Percentiles rank a stretch among this genome's conserved stretches.
Evolutionary conservation across 2,329 filamentous ascomycete genomes (phyloP).

Genomic region (Blumeriella jaapii): DNA sequence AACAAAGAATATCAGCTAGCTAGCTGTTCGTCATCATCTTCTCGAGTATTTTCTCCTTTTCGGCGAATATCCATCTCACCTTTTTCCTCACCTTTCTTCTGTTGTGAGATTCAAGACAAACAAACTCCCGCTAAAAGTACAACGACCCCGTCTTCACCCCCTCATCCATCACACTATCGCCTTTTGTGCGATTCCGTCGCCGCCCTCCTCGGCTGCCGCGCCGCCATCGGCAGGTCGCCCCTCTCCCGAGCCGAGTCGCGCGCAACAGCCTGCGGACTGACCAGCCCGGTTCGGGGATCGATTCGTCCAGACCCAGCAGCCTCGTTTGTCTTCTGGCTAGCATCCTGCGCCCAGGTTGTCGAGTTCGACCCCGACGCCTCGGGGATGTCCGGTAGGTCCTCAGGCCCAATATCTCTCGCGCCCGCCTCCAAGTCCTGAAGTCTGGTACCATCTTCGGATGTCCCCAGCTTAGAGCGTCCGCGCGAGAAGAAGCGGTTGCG

Average conservation of each 20-base stretch:
- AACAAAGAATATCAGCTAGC: too few species aligned
- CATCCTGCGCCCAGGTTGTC: constrained; percentile 10
- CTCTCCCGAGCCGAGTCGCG: constrained; percentile 17
- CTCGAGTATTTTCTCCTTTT: too few species aligned
- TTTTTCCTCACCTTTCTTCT: too few species aligned
- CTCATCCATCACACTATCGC: background rate
- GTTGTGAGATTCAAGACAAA: too few species aligned
- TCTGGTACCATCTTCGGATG: constrained; percentile 18
- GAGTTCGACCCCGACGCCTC: too few species aligned
- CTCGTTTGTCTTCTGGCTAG: constrained; percentile 8
- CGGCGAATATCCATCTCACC: too few species aligned
- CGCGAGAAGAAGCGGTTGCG: constrained; percentile 52
- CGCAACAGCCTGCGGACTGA: constrained; percentile 24
- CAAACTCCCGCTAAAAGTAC: too few species aligned
- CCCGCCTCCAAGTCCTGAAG: constrained; percentile 25
- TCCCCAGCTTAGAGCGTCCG: constrained; percentile 24
- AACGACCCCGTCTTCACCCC: background rate
- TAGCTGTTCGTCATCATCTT: too few species aligned
- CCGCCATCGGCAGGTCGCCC: constrained; percentile 17
- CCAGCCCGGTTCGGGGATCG: constrained; percentile 26
- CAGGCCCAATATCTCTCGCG: constrained; percentile 8
- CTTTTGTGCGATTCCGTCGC: too few species aligned
- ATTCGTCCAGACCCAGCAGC: constrained; percentile 12
- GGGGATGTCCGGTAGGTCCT: constrained; percentile 35
- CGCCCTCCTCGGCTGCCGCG: constrained; percentile 7